Evolutionary conservation across 108 stramenopile genomes (phyloP), one percentile per base, ranked within the genome.

Genomic region (Schizochytrium sp.): DNA sequence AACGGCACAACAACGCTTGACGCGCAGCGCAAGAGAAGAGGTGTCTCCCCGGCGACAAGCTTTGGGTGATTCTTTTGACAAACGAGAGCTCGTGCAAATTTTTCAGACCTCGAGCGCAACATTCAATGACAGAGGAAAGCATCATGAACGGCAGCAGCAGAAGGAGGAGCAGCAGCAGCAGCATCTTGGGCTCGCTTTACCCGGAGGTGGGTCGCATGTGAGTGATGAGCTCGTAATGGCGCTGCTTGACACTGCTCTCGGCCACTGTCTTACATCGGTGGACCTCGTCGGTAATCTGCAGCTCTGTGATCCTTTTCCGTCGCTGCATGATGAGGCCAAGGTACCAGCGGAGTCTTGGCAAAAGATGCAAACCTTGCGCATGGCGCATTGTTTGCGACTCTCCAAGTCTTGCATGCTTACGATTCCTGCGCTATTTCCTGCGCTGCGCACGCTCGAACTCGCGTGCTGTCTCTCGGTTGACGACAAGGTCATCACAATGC

Each of bases 401-500:
- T 69, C 63, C 14, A 69, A 69, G 41, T 16, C 14, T 23, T 8
- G 4, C 10, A 12, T 69, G 10, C 10, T 10, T 14, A 41, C 4
- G 21, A 18, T 18, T 8, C 8, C 10, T 23, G 34, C 41, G 10
- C 18, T 18, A 16, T 59, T 60, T 44, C 71, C 88, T 16, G 69
- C 69, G 88, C 60, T 44, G 8, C 88, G 53, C 72, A 72, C 60
- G 41, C 58, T 58, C 57, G 44, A 63, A 29, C 88, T 90, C 2
- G 28, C 72, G 8, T 90, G 87, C 72, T 29, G n/a, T 44, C 60
- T 90, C 44, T 25, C 88, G 10, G 90, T 88, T 19, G 90, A 90
- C 41, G 60, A 88, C 25, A 63, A 87, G 10, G 63, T 88, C 41
- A 14, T 69, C 12, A 23, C 10, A 69, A 16, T 23, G 34, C 41